Percentiles rank a stretch among this genome's conserved stretches.
phyloP scores from a whole-genome alignment of 2,329 filamentous ascomycete genomes.

The Colletotrichum higginsianum region DNA sequence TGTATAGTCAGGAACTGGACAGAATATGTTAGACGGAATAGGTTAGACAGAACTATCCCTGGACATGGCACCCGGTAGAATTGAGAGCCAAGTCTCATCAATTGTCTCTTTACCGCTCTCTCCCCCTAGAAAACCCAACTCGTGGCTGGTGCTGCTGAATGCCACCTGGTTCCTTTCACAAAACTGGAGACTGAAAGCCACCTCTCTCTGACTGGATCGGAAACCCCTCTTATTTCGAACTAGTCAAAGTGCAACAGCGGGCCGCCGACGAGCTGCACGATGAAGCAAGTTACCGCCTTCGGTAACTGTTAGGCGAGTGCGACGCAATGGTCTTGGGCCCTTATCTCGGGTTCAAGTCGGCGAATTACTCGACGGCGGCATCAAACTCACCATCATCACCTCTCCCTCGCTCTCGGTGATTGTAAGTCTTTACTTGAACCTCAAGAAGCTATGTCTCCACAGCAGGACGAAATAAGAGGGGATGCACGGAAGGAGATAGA shows the following conservation, averaged over 20 bases:
- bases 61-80: not conserved
- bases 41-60: not conserved
- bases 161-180: not conserved
- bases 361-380: not conserved
- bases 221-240: not conserved
- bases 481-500: not conserved
- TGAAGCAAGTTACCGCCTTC: not conserved
- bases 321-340: not conserved
- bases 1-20: too few relatives aligned
- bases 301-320: not conserved
- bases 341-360: too few relatives aligned
- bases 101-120: too few relatives aligned
- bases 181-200: not conserved
- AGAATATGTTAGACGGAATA: not conserved
- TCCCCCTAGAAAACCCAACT: too few relatives aligned
- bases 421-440: too few relatives aligned
- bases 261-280: not conserved
- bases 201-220: not conserved
- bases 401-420: not conserved
- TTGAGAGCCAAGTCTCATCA: not conserved
- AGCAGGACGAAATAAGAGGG: not conserved
- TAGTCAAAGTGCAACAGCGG: not conserved
- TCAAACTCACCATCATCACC: not conserved
- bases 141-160: not conserved
- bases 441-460: not conserved